Evolutionary conservation across 2,329 filamentous ascomycete species (phyloP), one percentile per base, ranked within the genome.

Genomic region (Verticillium klebahnii): DNA sequence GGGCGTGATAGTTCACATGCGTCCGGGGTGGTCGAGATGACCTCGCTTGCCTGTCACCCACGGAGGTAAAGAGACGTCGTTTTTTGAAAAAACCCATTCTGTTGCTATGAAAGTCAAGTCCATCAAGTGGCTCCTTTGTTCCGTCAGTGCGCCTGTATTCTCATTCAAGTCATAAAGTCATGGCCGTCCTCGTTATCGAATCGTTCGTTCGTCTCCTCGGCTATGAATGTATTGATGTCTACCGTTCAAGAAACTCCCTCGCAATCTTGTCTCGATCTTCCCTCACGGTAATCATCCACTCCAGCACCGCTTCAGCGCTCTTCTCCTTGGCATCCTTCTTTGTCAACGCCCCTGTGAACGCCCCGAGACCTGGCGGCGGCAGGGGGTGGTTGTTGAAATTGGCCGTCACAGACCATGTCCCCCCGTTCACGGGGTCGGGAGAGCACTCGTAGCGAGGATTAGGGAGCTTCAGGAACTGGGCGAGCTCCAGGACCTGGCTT

Each of bases 231-330:
- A 29, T 4, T 6, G 29, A 29, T 14, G 37, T n/a, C 50, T 31
- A 12, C 50, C 23, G n/a, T 25, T 4, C 45, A 23, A 56, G 54
- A 12, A 56, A 32, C 25, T 56, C 25, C 14, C 29, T 31, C 29
- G 31, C 54, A 32, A 34, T 17, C 29, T 56, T n/a, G 14, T 56
- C 54, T 25, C 31, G 25, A 8, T 19, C 4, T 14, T 32, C 25
- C 15, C 23, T 31, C 9, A 56, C 31, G 2, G 14, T 17, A 14
- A 67, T 34, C 34, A 85, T 63, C 68, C 73, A 75, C 6, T 40
- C 63, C 15, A 82, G 64, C 2, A 83, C 67, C 36, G 67, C 64
- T 64, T 75, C 72, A 0, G 80, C 78, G 3, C 84, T 68, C 60
- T 68, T 69, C 63, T 77, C 71, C 65, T 70, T 77, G 1, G 78